Percentiles rank a stretch among this genome's conserved stretches.
These are phyloP conservation scores for Hordeum marinum DNA, from an alignment of 176 grass and related monocot species.

Conservation along the genomic window DNA sequence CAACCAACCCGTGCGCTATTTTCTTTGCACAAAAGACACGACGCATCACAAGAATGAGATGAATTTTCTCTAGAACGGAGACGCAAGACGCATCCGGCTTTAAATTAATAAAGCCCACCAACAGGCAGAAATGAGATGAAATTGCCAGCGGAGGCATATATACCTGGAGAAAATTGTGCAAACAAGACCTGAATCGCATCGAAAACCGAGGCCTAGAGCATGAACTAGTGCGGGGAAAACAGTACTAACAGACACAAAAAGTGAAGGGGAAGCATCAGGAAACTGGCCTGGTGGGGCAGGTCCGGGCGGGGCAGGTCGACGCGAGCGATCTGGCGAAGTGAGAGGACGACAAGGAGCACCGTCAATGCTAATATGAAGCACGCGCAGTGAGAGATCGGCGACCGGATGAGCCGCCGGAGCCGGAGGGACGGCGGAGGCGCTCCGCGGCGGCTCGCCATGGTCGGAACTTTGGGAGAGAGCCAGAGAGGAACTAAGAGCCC, in stretches of 20 bases:
- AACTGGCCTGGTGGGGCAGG: slow-evolving; percentile 9
- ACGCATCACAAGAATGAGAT: background rate
- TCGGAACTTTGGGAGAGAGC: background rate
- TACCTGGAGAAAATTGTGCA: background rate
- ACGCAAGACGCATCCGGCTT: too few relatives aligned
- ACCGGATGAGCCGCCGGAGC: slow-evolving; percentile 23
- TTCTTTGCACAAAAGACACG: background rate
- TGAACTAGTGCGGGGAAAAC: background rate
- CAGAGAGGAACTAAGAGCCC: background rate
- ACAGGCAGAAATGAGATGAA: slow-evolving; percentile 8
- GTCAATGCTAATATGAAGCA: slow-evolving; percentile 40
- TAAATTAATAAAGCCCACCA: too few relatives aligned
- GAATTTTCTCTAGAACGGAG: too few relatives aligned
- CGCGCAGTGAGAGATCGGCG: slow-evolving; percentile 37
- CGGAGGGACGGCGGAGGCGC: slow-evolving; percentile 5
- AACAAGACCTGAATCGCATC: background rate
- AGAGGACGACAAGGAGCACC: slow-evolving; percentile 44
- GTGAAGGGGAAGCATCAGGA: background rate
- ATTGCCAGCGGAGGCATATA: background rate
- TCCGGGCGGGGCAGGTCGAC: slow-evolving; percentile 36
- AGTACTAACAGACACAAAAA: background rate
- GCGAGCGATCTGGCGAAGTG: slow-evolving; percentile 55
- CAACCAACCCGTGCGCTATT: background rate
- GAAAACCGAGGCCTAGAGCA: background rate
- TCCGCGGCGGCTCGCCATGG: slow-evolving; percentile 30